Evolutionary conservation across 2,329 filamentous ascomycete genomes (phyloP), one percentile per base, ranked within the genome.

Genomic region (Leptodontidium sp.): DNA sequence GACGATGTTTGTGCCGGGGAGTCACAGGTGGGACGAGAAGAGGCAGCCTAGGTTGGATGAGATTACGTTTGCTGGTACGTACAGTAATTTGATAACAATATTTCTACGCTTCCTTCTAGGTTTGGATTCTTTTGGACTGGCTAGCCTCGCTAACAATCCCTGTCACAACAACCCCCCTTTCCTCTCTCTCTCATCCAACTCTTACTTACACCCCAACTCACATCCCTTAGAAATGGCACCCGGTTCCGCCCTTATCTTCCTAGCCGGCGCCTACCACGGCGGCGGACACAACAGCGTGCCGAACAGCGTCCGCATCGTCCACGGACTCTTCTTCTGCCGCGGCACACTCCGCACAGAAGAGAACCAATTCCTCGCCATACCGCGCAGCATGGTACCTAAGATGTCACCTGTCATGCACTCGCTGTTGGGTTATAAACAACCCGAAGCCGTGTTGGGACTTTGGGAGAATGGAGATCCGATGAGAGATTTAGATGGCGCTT

Each of bases 291-390:
- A 61, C 43, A 45, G 38, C 43, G 58, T 61, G 1, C 58, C 58
- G 1, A 32, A 32, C 21, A 14, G 14, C 21, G 32, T 26, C 2
- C 58, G 58, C 21, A 29, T 45, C 12, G 58, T 61, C 21, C 58
- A 61, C 21, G 58, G 58, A 5, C 58, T 61, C 11, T 61, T 61
- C 58, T 61, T 61, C 40, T 61, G 58, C 58, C 38, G 58, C 12
- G 58, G 58, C 11, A 32, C 38, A 4, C 43, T 61, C 24, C 58
- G 58, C 21, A 61, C 58, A 29, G 58, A 61, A 47, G 58, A 61
- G 58, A 61, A 61, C 43, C 58, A 61, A 49, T 61, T 61, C 21
- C 43, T 61, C 14, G 58, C 58, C 4, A 35, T 61, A 32, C 38
- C 58, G 11, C 11, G 58, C 4, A 61, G 58, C 12, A 61, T 49